Percentiles rank a stretch among this genome's conserved stretches.
phyloP scores from a whole-genome alignment of 2,329 filamentous ascomycete genomes.

The Metarhizium sp. region DNA sequence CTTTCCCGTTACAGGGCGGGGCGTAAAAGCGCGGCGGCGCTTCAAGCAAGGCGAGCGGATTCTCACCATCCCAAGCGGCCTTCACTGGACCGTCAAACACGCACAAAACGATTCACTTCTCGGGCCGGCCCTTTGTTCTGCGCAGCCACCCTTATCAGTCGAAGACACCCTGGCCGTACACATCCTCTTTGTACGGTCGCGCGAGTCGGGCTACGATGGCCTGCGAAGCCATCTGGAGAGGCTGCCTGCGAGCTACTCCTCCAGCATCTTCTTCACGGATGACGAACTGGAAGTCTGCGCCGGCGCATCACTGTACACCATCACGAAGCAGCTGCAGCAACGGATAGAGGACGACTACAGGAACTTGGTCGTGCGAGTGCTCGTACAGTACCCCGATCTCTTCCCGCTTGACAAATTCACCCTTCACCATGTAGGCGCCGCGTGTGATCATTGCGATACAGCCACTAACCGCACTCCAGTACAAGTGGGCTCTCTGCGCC shows the following conservation, averaged over 20 bases:
- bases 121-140: slow-evolving; percentile 19
- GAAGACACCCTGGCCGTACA: slow-evolving; percentile 23
- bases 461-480: slow-evolving; percentile 12
- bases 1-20: slow-evolving; percentile 22
- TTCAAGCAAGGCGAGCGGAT: slow-evolving; percentile 24
- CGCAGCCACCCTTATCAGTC: slow-evolving; percentile 20
- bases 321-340: slow-evolving; percentile 21
- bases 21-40: slow-evolving; percentile 17
- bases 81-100: slow-evolving; percentile 23
- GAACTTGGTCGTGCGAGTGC: slow-evolving; percentile 15
- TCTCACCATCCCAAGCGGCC: slow-evolving; percentile 20
- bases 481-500: slow-evolving; percentile 24
- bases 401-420: slow-evolving; percentile 22
- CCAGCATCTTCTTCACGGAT: slow-evolving; percentile 24
- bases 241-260: slow-evolving; percentile 21
- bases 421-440: slow-evolving; percentile 21
- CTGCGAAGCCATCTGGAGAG: slow-evolving; percentile 17
- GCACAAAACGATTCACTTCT: slow-evolving; percentile 22
- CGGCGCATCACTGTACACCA: slow-evolving; percentile 21
- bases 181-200: slow-evolving; percentile 24
- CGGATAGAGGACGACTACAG: slow-evolving; percentile 21
- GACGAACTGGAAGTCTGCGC: slow-evolving; percentile 23
- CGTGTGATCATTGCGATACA: slow-evolving; percentile 6
- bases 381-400: slow-evolving; percentile 20
- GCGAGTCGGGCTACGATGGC: slow-evolving; percentile 22